These are phyloP conservation scores for Pythium aristosporum DNA, from an alignment of 352 stramenopile species.

Conservation along the genomic window DNA sequence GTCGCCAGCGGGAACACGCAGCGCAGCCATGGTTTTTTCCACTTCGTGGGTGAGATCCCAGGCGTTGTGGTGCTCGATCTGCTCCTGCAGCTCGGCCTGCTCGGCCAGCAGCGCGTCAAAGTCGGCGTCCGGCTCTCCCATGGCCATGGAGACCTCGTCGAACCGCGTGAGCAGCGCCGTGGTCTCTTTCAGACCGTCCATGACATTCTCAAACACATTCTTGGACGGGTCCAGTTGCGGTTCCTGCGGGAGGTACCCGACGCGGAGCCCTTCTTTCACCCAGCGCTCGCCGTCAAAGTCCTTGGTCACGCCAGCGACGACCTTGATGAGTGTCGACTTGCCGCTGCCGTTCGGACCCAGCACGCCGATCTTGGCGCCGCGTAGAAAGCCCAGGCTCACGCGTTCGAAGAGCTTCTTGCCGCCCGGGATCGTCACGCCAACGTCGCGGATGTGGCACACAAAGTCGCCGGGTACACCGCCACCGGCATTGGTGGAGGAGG, in stretches of 20 bases:
- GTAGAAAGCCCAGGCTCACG: slow-evolving; percentile 75
- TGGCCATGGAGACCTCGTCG: slow-evolving; percentile 85
- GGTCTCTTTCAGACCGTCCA: slow-evolving; percentile 85
- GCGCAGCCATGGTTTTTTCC: slow-evolving; percentile 78
- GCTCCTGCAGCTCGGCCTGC: slow-evolving; percentile 83
- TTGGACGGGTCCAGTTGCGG: slow-evolving; percentile 81
- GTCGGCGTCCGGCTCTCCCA: slow-evolving; percentile 89
- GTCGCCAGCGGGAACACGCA: slow-evolving; percentile 70
- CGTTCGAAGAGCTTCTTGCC: slow-evolving; percentile 86
- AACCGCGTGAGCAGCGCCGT: slow-evolving; percentile 78
- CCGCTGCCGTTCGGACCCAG: slow-evolving; percentile 94
- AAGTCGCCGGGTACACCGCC: slow-evolving; percentile 82
- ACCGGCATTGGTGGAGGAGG: slow-evolving; percentile 53
- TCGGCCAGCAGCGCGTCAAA: slow-evolving; percentile 85
- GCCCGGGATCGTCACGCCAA: slow-evolving; percentile 73
- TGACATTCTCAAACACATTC: slow-evolving; percentile 91
- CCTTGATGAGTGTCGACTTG: slow-evolving; percentile 96
- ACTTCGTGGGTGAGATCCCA: slow-evolving; percentile 84
- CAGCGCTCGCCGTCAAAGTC: slow-evolving; percentile 89
- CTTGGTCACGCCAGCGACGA: slow-evolving; percentile 90
- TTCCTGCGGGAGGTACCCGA: slow-evolving; percentile 88
- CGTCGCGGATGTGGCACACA: slow-evolving; percentile 73
- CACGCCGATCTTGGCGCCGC: slow-evolving; percentile 94
- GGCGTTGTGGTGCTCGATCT: slow-evolving; percentile 83
- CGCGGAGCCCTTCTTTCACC: slow-evolving; percentile 82